Percentiles rank a stretch among this genome's conserved stretches.
These are phyloP conservation scores for Cercospora sp. DNA, from an alignment of 2,329 filamentous ascomycete genomes.

Conservation along the genomic window DNA sequence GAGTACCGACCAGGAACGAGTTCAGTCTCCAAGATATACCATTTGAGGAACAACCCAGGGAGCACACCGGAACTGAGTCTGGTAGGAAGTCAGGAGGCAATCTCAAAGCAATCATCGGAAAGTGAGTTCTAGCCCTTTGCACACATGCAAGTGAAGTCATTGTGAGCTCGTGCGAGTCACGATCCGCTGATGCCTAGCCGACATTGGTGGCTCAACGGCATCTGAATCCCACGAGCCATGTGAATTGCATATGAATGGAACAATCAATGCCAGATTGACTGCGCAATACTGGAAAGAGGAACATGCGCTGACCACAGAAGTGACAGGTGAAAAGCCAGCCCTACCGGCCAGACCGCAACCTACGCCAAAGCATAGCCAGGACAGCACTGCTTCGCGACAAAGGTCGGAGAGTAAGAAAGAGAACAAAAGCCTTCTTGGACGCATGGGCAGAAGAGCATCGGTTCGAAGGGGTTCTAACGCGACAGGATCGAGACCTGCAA, in stretches of 20 bases:
- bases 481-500: slow-evolving; percentile 26
- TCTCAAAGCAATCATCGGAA: slow-evolving; percentile 30
- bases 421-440: slow-evolving; percentile 33
- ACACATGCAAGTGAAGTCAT: not conserved
- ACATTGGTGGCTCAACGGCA: not conserved
- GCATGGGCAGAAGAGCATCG: slow-evolving; percentile 32
- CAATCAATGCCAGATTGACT: not conserved
- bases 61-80: slow-evolving; percentile 51
- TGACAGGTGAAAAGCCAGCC: slow-evolving; percentile 20
- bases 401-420: slow-evolving; percentile 22
- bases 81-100: slow-evolving; percentile 36
- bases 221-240: not conserved
- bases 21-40: slow-evolving; percentile 41
- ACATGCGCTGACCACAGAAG: slow-evolving; percentile 19
- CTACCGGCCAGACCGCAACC: slow-evolving; percentile 28
- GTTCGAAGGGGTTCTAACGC: slow-evolving; percentile 37
- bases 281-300: not conserved
- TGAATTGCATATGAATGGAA: not conserved
- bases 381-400: slow-evolving; percentile 27
- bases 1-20: slow-evolving; percentile 36
- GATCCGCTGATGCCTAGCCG: not conserved
- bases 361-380: slow-evolving; percentile 33
- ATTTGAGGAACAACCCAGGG: slow-evolving; percentile 46
- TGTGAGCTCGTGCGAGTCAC: not conserved
- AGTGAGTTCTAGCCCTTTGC: slow-evolving; percentile 27